A percentile compares a stretch with the other conserved stretches of the same genome.
Conservation (phyloP, 2,329 filamentous ascomycete species). For the Apiospora pterosperma region DNA sequence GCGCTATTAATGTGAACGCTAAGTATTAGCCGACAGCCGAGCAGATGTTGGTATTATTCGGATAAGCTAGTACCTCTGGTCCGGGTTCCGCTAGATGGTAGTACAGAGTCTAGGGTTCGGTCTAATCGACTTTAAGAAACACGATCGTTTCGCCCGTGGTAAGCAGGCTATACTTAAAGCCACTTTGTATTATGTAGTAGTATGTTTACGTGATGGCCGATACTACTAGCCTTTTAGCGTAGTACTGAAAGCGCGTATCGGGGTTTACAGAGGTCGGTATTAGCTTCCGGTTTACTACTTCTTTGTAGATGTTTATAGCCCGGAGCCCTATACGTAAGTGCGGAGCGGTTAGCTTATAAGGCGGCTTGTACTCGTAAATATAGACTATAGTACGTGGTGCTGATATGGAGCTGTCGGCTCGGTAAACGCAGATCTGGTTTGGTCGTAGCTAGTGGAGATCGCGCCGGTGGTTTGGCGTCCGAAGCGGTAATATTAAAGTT, state of each 20-base stretch:
- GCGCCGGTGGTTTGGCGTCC: conserved; percentile 14
- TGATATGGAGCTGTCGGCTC: conserved; percentile 8
- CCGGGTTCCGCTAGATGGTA: conserved; percentile 29
- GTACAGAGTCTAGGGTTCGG: conserved; percentile 20
- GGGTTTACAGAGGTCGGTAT: conserved; percentile 21
- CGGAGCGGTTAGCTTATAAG: conserved; percentile 39
- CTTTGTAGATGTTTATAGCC: conserved; percentile 36
- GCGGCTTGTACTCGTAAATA: conserved; percentile 43
- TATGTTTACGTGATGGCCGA: conserved; percentile 45
- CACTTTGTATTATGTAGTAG: conserved; percentile 45
- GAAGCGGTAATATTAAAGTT: conserved; percentile 5
- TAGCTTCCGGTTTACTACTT: conserved; percentile 25
- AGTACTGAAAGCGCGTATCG: conserved; percentile 30
- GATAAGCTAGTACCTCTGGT: conserved; percentile 25
- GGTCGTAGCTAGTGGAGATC: conserved; percentile 18
- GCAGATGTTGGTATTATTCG: conserved; percentile 14
- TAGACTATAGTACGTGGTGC: conserved; percentile 21
- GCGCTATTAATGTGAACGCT: conserved; percentile 25
- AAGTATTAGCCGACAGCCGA: conserved; percentile 27
- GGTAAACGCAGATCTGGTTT: conserved; percentile 30
- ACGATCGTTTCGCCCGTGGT: conserved; percentile 40
- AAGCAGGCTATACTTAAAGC: conserved; percentile 40
- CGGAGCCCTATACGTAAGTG: conserved; percentile 40
- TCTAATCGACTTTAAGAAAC: conserved; percentile 36
- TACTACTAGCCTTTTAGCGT: conserved; percentile 33